Percentiles rank a stretch among this genome's conserved stretches.
phyloP scores from a whole-genome alignment of 441 rosid genomes.

The Melianthus villosus region DNA sequence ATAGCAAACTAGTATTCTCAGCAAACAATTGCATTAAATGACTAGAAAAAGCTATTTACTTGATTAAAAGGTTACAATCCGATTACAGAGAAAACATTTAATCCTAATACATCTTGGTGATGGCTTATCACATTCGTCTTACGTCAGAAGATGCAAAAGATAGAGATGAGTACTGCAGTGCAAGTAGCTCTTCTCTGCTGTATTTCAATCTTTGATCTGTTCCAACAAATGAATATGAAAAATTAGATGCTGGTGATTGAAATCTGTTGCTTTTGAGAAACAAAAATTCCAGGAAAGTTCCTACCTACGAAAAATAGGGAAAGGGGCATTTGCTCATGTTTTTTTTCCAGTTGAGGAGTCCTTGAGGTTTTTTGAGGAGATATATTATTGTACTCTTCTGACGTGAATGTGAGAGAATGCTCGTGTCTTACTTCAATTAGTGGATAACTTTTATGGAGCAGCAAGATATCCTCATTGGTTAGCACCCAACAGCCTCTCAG shows the following conservation, averaged over 20 bases:
- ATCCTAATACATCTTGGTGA: too few relatives aligned
- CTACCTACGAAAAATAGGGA: conserved; percentile 33
- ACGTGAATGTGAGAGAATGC: conserved; percentile 8
- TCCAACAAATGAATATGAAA: conserved; percentile 2
- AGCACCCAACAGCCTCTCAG: conserved; percentile 89
- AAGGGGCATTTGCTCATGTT: conserved; percentile 17
- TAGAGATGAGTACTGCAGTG: conserved; percentile 26
- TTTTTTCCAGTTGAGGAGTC: conserved; percentile 15
- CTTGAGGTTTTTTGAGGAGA: conserved; percentile 6
- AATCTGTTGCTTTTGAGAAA: conserved; percentile 1
- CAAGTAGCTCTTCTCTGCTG: conserved; percentile 46
- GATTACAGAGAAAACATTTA: too few relatives aligned
- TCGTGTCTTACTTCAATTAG: conserved; percentile 49
- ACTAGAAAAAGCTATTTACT: too few relatives aligned
- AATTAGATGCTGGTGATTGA: conserved; percentile 1
- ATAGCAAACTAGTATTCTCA: too few relatives aligned
- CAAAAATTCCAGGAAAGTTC: conserved; percentile 1
- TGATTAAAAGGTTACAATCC: too few relatives aligned
- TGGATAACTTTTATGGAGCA: conserved; percentile 38
- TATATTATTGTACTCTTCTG: conserved; percentile 14
- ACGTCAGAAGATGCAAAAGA: conserved; percentile 14
- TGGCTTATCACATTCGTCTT: too few relatives aligned
- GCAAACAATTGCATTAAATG: too few relatives aligned
- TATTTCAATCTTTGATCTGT: conserved; percentile 84
- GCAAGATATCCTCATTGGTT: conserved; percentile 27